These are phyloP conservation scores for Avena insularis DNA, from an alignment of 176 grass and related monocot species.

Conservation along the genomic window DNA sequence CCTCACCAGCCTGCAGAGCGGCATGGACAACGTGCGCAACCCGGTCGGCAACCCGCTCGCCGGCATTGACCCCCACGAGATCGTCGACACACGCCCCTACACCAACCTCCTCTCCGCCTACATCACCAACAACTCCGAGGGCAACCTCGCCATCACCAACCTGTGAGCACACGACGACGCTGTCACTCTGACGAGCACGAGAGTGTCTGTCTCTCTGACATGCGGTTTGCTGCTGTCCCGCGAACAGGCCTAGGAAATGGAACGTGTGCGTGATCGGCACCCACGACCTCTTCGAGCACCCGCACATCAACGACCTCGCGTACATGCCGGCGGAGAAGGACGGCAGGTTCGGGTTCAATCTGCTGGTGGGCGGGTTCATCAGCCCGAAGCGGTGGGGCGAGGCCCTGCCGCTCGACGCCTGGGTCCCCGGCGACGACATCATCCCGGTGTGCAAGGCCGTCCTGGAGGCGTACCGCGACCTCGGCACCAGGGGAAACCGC, in stretches of 20 bases:
- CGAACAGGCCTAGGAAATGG: slow-evolving; percentile 80
- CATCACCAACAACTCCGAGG: slow-evolving; percentile 74
- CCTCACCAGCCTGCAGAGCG: slow-evolving; percentile 95
- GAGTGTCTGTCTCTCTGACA: slow-evolving; percentile 5
- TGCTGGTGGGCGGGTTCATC: slow-evolving; percentile 92
- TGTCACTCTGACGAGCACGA: not conserved
- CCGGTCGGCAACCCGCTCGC: slow-evolving; percentile 96
- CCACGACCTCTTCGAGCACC: slow-evolving; percentile 90
- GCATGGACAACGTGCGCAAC: slow-evolving; percentile 98
- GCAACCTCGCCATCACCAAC: slow-evolving; percentile 77
- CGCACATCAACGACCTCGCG: slow-evolving; percentile 92
- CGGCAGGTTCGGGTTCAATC: slow-evolving; percentile 83
- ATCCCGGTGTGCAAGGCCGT: slow-evolving; percentile 70
- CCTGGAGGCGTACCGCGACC: slow-evolving; percentile 86
- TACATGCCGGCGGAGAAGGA: slow-evolving; percentile 89
- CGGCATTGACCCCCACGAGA: slow-evolving; percentile 85
- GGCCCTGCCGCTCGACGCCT: slow-evolving; percentile 87
- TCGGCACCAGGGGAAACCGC: slow-evolving; percentile 74
- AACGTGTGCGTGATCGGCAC: slow-evolving; percentile 87
- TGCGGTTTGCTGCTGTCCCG: not conserved
- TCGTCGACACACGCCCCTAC: slow-evolving; percentile 90
- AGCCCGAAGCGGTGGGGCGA: slow-evolving; percentile 88
- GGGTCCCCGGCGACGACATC: slow-evolving; percentile 70
- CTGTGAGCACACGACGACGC: slow-evolving; percentile 49
- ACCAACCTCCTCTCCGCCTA: slow-evolving; percentile 85